phyloP scores from a whole-genome alignment of 2,329 filamentous ascomycete genomes.

The Pyrenophora teres region DNA sequence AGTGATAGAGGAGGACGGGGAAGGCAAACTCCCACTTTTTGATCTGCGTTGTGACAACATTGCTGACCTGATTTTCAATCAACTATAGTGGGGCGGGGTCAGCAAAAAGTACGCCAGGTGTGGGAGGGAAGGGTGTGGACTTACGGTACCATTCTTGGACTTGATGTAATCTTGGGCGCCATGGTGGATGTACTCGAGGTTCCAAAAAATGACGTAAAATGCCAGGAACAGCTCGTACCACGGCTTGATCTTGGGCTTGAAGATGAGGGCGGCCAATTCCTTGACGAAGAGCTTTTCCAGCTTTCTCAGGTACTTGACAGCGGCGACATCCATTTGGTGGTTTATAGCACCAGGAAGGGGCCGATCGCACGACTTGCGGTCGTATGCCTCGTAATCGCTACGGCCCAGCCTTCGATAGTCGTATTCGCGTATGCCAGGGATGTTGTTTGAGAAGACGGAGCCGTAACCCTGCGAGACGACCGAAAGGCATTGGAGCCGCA shows the following conservation, averaged over 20 bases:
- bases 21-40: constrained; percentile 44
- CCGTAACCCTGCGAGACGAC: constrained; percentile 47
- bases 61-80: constrained; percentile 40
- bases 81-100: constrained; percentile 23
- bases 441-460: constrained; percentile 37
- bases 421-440: constrained; percentile 40
- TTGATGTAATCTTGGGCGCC: constrained; percentile 42
- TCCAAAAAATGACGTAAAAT: constrained; percentile 44
- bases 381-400: constrained; percentile 44
- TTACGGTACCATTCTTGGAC: constrained; percentile 44
- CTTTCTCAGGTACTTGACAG: constrained; percentile 39
- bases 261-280: constrained; percentile 35
- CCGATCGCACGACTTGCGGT: constrained; percentile 39
- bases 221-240: constrained; percentile 46
- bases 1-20: constrained; percentile 40
- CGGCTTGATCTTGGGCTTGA: constrained; percentile 42
- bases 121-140: constrained; percentile 10
- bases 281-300: constrained; percentile 39
- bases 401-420: constrained; percentile 38
- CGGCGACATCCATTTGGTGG: constrained; percentile 46
- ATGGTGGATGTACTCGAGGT: constrained; percentile 44
- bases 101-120: constrained; percentile 10
- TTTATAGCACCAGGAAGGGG: constrained; percentile 43
- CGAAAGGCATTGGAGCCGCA: constrained; percentile 43
- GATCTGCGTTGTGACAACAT: constrained; percentile 40